phyloP scores from a whole-genome alignment of 306 rosid species.

The Lablab purpureus region DNA sequence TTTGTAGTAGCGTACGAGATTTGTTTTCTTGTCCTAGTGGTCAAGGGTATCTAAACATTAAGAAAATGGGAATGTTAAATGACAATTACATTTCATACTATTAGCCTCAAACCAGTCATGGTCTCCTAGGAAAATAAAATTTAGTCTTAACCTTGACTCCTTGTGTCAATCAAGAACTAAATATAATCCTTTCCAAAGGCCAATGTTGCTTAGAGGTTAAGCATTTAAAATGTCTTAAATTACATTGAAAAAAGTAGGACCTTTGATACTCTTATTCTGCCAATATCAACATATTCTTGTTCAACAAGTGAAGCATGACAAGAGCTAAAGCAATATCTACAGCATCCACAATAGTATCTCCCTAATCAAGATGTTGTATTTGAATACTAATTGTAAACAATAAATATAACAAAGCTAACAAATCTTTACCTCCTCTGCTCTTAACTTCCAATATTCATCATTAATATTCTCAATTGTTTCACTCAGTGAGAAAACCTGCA shows the following conservation, averaged over 20 bases:
- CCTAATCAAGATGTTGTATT: not conserved
- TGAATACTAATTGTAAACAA: not conserved
- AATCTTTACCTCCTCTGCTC: slow-evolving; percentile 7
- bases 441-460: not conserved
- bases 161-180: not conserved
- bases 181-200: not conserved
- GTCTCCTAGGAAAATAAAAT: not conserved
- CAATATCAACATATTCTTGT: not conserved
- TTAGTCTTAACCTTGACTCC: not conserved
- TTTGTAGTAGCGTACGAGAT: not conserved
- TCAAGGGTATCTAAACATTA: not conserved
- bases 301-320: not conserved
- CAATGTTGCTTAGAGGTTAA: not conserved
- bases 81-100: not conserved
- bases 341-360: not conserved
- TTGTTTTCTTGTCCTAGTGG: not conserved
- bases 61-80: not conserved
- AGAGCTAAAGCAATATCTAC: not conserved
- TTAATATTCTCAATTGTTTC: slow-evolving; percentile 9
- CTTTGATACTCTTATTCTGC: not conserved
- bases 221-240: not conserved
- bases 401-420: not conserved
- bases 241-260: not conserved
- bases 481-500: not conserved
- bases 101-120: not conserved